Conservation (phyloP, 257 asterid genomes). For the Linderniella brevidens region DNA sequence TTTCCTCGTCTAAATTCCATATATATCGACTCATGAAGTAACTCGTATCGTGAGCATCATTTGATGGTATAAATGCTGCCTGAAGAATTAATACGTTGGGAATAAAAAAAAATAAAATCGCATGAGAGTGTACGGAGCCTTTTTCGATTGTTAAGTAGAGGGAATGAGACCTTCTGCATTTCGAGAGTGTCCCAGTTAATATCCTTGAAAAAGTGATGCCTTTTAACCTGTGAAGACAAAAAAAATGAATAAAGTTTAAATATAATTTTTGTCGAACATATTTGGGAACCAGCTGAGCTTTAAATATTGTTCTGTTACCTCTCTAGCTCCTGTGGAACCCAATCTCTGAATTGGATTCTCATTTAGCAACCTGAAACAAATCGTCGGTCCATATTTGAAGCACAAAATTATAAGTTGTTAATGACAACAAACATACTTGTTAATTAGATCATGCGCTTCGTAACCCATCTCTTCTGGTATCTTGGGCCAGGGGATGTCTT, state of each 20-base stretch:
- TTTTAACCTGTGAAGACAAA: slow-evolving; percentile 47
- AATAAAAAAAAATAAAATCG: no score
- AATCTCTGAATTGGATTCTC: slow-evolving; percentile 85
- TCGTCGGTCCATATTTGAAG: neutral
- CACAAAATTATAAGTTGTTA: neutral
- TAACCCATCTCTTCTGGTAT: slow-evolving; percentile 80
- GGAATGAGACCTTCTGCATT: slow-evolving; percentile 63
- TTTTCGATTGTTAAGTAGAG: slow-evolving; percentile 6
- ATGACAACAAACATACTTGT: slow-evolving; percentile 42
- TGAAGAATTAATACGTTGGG: slow-evolving; percentile 28
- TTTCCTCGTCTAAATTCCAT: slow-evolving; percentile 84
- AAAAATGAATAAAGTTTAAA: no score
- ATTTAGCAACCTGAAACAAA: slow-evolving; percentile 44
- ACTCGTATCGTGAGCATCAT: slow-evolving; percentile 79
- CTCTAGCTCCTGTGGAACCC: slow-evolving; percentile 82
- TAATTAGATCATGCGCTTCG: slow-evolving; percentile 70
- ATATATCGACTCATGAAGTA: slow-evolving; percentile 95
- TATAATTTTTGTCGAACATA: no score
- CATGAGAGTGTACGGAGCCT: no score
- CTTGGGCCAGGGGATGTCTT: slow-evolving; percentile 93
- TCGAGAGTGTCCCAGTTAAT: slow-evolving; percentile 87
- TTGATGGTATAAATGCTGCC: slow-evolving; percentile 87
- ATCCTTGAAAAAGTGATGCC: slow-evolving; percentile 56
- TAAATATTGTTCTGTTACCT: slow-evolving; percentile 36
- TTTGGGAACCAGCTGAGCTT: slow-evolving; percentile 5